Conservation (phyloP, 768 basidiomycete species). For the Hypholoma sublateritium region DNA sequence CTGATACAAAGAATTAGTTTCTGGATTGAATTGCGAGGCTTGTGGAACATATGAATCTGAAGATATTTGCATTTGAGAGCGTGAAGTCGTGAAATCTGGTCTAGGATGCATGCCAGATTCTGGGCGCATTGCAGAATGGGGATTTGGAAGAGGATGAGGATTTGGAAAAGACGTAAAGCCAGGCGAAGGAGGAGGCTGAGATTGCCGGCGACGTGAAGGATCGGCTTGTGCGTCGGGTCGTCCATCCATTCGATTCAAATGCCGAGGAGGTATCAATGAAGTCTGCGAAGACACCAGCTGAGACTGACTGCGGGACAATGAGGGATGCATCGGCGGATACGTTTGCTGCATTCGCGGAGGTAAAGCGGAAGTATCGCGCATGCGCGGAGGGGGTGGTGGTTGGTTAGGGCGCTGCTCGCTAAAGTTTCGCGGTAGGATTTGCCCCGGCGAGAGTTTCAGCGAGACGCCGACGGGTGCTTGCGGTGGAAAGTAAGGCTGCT, state of each 20-base stretch:
- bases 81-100: slow-evolving; percentile 4
- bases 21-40: background rate
- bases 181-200: slow-evolving; percentile 1
- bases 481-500: slow-evolving; percentile 29
- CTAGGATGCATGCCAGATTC: background rate
- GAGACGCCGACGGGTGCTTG: slow-evolving; percentile 41
- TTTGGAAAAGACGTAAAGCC: background rate
- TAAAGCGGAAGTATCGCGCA: slow-evolving; percentile 10
- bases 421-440: slow-evolving; percentile 48
- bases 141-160: background rate
- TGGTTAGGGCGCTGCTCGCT: slow-evolving; percentile 12
- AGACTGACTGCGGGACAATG: slow-evolving; percentile 3
- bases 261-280: slow-evolving; percentile 1
- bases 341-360: slow-evolving; percentile 4
- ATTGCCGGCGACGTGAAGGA: background rate
- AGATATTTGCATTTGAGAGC: slow-evolving; percentile 13
- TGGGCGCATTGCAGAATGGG: background rate
- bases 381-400: slow-evolving; percentile 8
- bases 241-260: background rate
- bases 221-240: background rate
- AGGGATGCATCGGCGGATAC: background rate
- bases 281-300: background rate
- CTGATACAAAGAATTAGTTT: background rate
- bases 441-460: slow-evolving; percentile 53
- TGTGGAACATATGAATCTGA: slow-evolving; percentile 7